Evolutionary conservation across 345 rosid species (phyloP).

Genomic region (Syzygium aromaticum): DNA sequence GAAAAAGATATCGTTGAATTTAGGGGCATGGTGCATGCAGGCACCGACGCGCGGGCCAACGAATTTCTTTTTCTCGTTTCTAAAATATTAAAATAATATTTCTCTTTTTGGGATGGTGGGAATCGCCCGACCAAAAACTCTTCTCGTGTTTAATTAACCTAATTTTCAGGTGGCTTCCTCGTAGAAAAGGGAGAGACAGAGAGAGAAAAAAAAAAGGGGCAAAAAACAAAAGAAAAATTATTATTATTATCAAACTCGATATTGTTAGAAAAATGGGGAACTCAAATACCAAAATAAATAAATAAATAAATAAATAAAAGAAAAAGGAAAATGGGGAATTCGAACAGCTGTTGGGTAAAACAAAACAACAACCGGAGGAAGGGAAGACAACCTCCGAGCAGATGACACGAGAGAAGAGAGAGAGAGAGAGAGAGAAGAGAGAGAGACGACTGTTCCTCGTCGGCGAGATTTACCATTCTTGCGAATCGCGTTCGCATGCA

Average conservation of each 20-base stretch:
- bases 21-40: fast-evolving
- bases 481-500: not conserved
- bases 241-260: not conserved
- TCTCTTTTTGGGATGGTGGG: not conserved
- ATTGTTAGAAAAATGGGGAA: no score
- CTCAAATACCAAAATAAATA: not conserved
- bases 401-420: not conserved
- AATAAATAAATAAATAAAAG: not conserved
- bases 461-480: not conserved
- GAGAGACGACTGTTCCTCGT: not conserved
- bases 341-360: not conserved
- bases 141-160: not conserved
- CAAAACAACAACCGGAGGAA: not conserved
- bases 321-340: no score
- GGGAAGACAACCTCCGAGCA: not conserved
- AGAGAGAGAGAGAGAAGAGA: not conserved
- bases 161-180: not conserved
- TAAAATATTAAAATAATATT: not conserved
- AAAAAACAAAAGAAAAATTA: not conserved
- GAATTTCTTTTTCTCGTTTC: not conserved
- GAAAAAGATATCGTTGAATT: no score
- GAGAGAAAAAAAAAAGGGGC: not conserved
- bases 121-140: not conserved
- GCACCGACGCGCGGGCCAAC: no score
- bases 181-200: not conserved